Evolutionary conservation across 805 yeast genomes (phyloP).

Genomic region (Starmerella cellae): DNA sequence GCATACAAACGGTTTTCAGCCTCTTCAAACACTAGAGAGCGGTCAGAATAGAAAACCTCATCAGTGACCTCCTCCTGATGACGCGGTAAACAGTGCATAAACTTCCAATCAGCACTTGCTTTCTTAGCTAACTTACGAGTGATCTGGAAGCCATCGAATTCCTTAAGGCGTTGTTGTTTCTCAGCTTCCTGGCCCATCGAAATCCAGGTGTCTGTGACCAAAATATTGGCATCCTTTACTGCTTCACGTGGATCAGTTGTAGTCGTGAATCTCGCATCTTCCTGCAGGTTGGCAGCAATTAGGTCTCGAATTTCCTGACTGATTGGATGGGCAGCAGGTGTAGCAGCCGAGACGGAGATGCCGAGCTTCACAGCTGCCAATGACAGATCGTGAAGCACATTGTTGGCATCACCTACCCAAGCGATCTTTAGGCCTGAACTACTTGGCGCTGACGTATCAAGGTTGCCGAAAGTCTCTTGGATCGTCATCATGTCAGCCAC

Average conservation of each 20-base stretch:
- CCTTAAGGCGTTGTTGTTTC: conserved; percentile 53
- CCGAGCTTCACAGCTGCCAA: conserved; percentile 78
- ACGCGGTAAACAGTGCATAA: conserved; percentile 97
- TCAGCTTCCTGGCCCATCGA: conserved; percentile 96
- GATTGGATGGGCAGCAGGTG: conserved; percentile 63
- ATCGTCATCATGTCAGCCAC: conserved; percentile 82
- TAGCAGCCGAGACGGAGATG: conserved; percentile 68
- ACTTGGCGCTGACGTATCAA: neutral
- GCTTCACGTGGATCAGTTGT: conserved; percentile 68
- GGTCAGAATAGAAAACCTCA: conserved; percentile 74
- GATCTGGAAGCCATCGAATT: conserved; percentile 80
- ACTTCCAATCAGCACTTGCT: conserved; percentile 58
- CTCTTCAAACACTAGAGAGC: conserved; percentile 81
- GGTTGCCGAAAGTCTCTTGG: conserved; percentile 37
- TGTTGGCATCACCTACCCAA: conserved; percentile 96
- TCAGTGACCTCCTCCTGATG: conserved; percentile 89
- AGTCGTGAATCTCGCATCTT: conserved; percentile 36
- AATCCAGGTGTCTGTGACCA: conserved; percentile 93
- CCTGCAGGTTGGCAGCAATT: conserved; percentile 42
- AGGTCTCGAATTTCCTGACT: conserved; percentile 39
- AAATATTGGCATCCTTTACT: conserved; percentile 55
- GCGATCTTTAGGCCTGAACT: conserved; percentile 52
- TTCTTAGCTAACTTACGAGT: conserved; percentile 48
- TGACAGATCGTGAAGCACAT: conserved; percentile 85
- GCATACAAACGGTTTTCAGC: conserved; percentile 95